A percentile compares a stretch with the other conserved stretches of the same genome.
phyloP scores from a whole-genome alignment of 2,329 filamentous ascomycete species.

The Cladophialophora carrionii region DNA sequence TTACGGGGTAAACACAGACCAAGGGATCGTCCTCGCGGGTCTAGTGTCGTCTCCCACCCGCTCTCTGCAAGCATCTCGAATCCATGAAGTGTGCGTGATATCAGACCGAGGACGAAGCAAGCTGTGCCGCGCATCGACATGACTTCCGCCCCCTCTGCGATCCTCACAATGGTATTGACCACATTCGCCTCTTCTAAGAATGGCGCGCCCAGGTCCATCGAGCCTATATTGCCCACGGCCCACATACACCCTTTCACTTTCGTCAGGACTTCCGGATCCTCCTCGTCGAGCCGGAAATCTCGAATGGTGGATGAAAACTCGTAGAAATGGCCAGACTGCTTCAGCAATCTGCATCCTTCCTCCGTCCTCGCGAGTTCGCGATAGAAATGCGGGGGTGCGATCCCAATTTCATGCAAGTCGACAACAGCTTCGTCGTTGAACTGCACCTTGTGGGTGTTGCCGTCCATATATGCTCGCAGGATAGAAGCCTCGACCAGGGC shows the following conservation, averaged over 20 bases:
- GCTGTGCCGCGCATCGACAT: constrained; percentile 93
- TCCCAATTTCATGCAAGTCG: constrained; percentile 60
- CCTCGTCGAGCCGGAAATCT: constrained; percentile 80
- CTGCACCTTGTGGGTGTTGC: constrained; percentile 51
- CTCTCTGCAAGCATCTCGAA: constrained; percentile 86
- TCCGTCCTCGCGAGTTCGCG: constrained; percentile 88
- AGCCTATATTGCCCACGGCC: constrained; percentile 97
- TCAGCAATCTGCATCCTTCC: constrained; percentile 86
- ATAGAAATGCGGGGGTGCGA: constrained; percentile 96
- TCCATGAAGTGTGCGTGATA: constrained; percentile 88
- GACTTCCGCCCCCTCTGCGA: constrained; percentile 84
- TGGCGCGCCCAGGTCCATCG: constrained; percentile 93
- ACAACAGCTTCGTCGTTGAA: constrained; percentile 60
- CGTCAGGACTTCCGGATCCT: constrained; percentile 80
- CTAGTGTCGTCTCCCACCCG: constrained; percentile 91
- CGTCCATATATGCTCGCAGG: constrained; percentile 73
- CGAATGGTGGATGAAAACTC: constrained; percentile 89
- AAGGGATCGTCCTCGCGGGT: constrained; percentile 76
- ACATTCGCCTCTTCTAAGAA: constrained; percentile 91
- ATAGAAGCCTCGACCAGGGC: constrained; percentile 93
- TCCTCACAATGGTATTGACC: constrained; percentile 81
- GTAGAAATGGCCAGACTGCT: constrained; percentile 93
- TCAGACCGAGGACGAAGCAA: constrained; percentile 91
- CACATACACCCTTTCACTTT: constrained; percentile 97
- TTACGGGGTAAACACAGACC: constrained; percentile 85